Evolutionary conservation across 2,329 filamentous ascomycete species (phyloP).

Genomic region (Magnaporthiopsis rhizophila): DNA sequence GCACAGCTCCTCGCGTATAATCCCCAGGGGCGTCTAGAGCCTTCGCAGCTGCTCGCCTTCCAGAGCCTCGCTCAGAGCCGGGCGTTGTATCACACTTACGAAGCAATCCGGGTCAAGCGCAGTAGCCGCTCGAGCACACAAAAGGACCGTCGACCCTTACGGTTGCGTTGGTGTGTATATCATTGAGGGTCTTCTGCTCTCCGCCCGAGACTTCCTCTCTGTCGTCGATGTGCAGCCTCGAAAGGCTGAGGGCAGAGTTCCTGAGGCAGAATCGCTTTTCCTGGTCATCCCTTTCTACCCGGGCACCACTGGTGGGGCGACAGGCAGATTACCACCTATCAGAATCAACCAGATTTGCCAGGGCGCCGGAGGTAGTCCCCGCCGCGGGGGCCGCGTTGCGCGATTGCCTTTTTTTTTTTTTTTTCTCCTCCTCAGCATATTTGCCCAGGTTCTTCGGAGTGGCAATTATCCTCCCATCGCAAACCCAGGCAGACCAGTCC

Average conservation of each 20-base stretch:
- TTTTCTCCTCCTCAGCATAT: background rate
- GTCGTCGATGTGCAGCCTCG: background rate
- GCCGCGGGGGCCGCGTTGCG: background rate
- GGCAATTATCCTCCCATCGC: background rate
- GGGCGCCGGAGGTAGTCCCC: background rate
- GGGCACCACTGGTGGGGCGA: background rate
- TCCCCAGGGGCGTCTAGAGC: background rate
- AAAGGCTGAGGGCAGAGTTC: background rate
- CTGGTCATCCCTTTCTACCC: background rate
- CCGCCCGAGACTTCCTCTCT: background rate
- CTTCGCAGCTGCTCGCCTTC: background rate
- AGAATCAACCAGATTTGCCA: background rate
- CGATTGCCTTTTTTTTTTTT: background rate
- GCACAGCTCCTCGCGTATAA: no score
- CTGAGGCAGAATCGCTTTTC: background rate
- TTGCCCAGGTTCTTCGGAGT: background rate
- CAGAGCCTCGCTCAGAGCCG: background rate
- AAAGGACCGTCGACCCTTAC: background rate
- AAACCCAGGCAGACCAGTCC: no score
- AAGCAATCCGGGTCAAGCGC: background rate
- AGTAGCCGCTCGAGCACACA: background rate
- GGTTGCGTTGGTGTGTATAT: background rate
- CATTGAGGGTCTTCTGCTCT: background rate
- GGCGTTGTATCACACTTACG: background rate
- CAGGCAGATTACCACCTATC: background rate